phyloP scores from a whole-genome alignment of 139 green algal genomes.

The Coelastrella sp. region DNA sequence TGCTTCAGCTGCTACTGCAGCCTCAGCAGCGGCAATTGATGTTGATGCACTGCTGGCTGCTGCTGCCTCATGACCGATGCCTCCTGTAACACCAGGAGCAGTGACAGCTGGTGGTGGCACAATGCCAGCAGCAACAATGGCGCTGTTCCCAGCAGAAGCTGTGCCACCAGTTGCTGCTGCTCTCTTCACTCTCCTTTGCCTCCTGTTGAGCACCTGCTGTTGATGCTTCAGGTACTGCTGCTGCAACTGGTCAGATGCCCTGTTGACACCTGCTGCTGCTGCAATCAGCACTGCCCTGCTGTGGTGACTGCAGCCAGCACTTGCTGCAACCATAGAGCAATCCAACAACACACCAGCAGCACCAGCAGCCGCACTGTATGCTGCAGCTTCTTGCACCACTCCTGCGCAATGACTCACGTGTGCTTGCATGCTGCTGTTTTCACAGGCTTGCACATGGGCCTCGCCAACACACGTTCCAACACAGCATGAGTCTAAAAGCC shows the following conservation, averaged over 20 bases:
- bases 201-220: neutral
- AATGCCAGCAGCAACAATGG: neutral
- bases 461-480: neutral
- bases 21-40: neutral
- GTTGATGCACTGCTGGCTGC: neutral
- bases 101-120: neutral
- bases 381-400: neutral
- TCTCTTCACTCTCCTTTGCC: slow-evolving; percentile 9
- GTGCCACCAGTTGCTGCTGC: slow-evolving; percentile 17
- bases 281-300: neutral
- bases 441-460: neutral
- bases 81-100: neutral
- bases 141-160: neutral
- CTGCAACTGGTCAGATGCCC: neutral
- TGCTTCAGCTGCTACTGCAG: neutral
- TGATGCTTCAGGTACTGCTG: slow-evolving; percentile 6
- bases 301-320: neutral
- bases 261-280: slow-evolving; percentile 7
- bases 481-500: slow-evolving; percentile 39
- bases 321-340: neutral
- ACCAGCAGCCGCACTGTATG: neutral
- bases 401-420: neutral
- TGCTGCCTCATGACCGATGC: neutral
- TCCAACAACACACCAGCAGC: neutral
- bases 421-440: neutral